Evolutionary conservation across 2,329 filamentous ascomycete genomes (phyloP).

Genomic region (Ilyonectria sp.): DNA sequence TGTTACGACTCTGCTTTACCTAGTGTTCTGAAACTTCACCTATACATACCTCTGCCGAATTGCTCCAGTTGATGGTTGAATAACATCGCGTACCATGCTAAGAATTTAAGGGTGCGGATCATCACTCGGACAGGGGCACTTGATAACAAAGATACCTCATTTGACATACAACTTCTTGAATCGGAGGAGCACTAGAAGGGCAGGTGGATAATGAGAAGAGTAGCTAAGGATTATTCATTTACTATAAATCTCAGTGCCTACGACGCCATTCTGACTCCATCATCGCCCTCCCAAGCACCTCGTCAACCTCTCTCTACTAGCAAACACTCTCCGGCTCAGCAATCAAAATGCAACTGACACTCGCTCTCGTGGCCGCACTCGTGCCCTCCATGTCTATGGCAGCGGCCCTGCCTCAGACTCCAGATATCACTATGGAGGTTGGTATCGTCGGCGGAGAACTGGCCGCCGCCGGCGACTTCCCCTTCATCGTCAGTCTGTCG

Average conservation of each 20-base stretch:
- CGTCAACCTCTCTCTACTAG: conserved; percentile 19
- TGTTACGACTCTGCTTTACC: too few species aligned
- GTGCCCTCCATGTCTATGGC: conserved; percentile 25
- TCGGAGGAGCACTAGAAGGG: not conserved
- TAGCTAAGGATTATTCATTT: not conserved
- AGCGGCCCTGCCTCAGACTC: conserved; percentile 32
- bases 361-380: conserved; percentile 30
- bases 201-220: not conserved
- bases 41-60: too few species aligned
- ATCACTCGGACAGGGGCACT: not conserved
- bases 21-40: too few species aligned
- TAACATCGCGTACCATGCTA: not conserved
- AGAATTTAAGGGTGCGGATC: not conserved
- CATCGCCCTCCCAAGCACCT: conserved; percentile 8
- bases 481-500: conserved; percentile 50
- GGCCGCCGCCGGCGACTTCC: conserved; percentile 49
- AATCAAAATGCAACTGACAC: conserved; percentile 32
- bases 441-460: conserved; percentile 48
- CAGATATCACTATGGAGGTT: not conserved
- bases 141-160: not conserved
- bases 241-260: not conserved
- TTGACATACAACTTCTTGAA: not conserved
- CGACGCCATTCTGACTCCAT: not conserved
- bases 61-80: too few species aligned
- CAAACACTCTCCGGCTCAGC: not conserved